These are phyloP conservation scores for Puccinia polysora DNA, from an alignment of 1,284 basidiomycete species.

Conservation along the genomic window DNA sequence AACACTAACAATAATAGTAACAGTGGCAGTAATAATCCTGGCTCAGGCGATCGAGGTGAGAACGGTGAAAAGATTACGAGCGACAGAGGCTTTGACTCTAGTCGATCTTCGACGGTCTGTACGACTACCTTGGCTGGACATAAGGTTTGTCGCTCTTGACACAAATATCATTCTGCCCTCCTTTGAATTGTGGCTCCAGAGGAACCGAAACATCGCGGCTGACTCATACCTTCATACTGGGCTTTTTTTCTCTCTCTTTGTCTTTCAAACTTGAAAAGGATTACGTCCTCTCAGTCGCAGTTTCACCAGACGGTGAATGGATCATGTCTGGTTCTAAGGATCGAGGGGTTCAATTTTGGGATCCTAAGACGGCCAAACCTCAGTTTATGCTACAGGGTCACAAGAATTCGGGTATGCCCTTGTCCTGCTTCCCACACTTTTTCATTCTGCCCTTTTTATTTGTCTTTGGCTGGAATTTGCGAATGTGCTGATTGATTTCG, in stretches of 20 bases:
- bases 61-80: conserved; percentile 48
- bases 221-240: too few relatives aligned
- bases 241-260: background rate
- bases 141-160: conserved; percentile 64
- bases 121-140: conserved; percentile 76
- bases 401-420: conserved; percentile 68
- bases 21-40: background rate
- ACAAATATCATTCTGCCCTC: too few relatives aligned
- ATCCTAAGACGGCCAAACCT: conserved; percentile 66
- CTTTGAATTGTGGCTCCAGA: too few relatives aligned
- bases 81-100: conserved; percentile 46
- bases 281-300: conserved; percentile 72
- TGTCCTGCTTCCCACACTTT: conserved; percentile 23
- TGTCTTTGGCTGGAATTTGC: conserved; percentile 43
- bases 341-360: conserved; percentile 82
- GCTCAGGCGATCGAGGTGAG: conserved; percentile 12
- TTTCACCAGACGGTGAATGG: conserved; percentile 78
- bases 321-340: conserved; percentile 87
- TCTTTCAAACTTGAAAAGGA: conserved; percentile 56
- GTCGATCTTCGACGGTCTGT: conserved; percentile 58
- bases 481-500: too few relatives aligned
- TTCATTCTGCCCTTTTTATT: conserved; percentile 12
- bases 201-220: too few relatives aligned
- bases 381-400: conserved; percentile 83
- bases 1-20: conserved; percentile 53